Evolutionary conservation across 2,329 filamentous ascomycete species (phyloP).

Genomic region (Xylariaceae sp.): DNA sequence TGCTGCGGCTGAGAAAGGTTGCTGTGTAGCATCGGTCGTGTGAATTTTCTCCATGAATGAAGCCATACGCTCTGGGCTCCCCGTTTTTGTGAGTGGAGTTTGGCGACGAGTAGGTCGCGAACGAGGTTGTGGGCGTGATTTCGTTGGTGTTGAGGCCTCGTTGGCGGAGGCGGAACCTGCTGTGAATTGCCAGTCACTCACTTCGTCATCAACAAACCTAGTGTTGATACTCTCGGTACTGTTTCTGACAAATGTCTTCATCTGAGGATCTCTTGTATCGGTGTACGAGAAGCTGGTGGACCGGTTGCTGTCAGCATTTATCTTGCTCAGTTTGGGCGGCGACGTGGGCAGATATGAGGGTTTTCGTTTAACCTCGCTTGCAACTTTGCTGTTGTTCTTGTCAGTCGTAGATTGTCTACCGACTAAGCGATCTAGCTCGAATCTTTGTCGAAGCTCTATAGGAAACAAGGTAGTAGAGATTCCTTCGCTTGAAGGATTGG

Average conservation of each 20-base stretch:
- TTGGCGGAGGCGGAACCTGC: slow-evolving; percentile 39
- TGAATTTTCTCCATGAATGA: slow-evolving; percentile 23
- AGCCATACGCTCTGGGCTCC: slow-evolving; percentile 18
- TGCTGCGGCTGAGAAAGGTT: slow-evolving; percentile 49
- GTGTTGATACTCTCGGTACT: slow-evolving; percentile 58
- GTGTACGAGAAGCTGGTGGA: slow-evolving; percentile 49
- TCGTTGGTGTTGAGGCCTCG: slow-evolving; percentile 29
- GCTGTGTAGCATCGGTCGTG: slow-evolving; percentile 20
- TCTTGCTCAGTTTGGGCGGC: slow-evolving; percentile 9
- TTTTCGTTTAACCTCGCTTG: slow-evolving; percentile 1
- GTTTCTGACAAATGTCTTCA: slow-evolving; percentile 27
- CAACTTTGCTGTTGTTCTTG: slow-evolving; percentile 1
- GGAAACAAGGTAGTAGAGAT: slow-evolving; percentile 18
- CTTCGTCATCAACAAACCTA: slow-evolving; percentile 51
- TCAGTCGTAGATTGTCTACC: slow-evolving; percentile 21
- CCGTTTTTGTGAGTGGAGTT: slow-evolving; percentile 31
- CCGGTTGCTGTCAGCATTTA: slow-evolving; percentile 32
- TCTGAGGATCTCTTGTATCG: slow-evolving; percentile 37
- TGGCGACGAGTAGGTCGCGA: slow-evolving; percentile 37
- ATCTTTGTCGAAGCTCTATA: slow-evolving; percentile 39
- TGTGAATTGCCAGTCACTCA: slow-evolving; percentile 47
- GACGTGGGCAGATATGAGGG: not conserved
- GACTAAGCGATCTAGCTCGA: slow-evolving; percentile 36
- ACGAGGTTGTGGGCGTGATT: slow-evolving; percentile 37
- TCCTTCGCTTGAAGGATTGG: slow-evolving; percentile 29